Evolutionary conservation across 2,329 filamentous ascomycete genomes (phyloP).

Genomic region (Monosporascus sp.): DNA sequence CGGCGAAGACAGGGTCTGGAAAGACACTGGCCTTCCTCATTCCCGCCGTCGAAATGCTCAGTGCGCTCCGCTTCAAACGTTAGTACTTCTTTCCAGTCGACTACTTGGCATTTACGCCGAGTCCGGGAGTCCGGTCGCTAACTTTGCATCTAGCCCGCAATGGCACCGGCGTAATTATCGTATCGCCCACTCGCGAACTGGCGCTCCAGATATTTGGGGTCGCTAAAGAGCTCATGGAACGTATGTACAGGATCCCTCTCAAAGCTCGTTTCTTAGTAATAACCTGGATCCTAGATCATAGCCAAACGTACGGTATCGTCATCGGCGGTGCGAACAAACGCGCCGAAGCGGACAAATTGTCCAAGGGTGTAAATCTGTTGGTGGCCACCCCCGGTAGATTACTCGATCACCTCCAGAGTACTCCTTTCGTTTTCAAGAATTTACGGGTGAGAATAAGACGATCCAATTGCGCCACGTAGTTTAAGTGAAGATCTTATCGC

Average conservation of each 20-base stretch:
- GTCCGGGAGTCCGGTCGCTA: slow-evolving; percentile 56
- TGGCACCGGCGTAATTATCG: slow-evolving; percentile 84
- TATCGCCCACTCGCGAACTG: slow-evolving; percentile 89
- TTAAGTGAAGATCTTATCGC: slow-evolving; percentile 25
- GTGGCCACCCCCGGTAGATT: slow-evolving; percentile 91
- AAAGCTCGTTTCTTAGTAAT: neutral
- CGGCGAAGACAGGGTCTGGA: slow-evolving; percentile 87
- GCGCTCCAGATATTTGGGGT: slow-evolving; percentile 96
- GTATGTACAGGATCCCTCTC: slow-evolving; percentile 1
- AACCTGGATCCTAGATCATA: slow-evolving; percentile 51
- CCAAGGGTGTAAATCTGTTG: slow-evolving; percentile 88
- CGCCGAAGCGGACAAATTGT: slow-evolving; percentile 89
- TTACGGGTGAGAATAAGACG: slow-evolving; percentile 1
- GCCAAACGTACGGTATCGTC: slow-evolving; percentile 90
- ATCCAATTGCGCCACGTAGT: too few relatives aligned
- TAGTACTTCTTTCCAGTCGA: slow-evolving; percentile 25
- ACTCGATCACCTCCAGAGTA: slow-evolving; percentile 91
- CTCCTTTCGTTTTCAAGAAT: slow-evolving; percentile 61
- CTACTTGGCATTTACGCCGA: neutral
- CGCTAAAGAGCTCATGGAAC: slow-evolving; percentile 83
- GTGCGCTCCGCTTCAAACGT: slow-evolving; percentile 82
- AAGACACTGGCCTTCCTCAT: slow-evolving; percentile 96
- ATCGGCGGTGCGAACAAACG: slow-evolving; percentile 90
- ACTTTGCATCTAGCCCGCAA: slow-evolving; percentile 48
- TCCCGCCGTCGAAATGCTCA: slow-evolving; percentile 89